Conservation (phyloP, 805 yeast genomes). For the Candida manassasensis region DNA sequence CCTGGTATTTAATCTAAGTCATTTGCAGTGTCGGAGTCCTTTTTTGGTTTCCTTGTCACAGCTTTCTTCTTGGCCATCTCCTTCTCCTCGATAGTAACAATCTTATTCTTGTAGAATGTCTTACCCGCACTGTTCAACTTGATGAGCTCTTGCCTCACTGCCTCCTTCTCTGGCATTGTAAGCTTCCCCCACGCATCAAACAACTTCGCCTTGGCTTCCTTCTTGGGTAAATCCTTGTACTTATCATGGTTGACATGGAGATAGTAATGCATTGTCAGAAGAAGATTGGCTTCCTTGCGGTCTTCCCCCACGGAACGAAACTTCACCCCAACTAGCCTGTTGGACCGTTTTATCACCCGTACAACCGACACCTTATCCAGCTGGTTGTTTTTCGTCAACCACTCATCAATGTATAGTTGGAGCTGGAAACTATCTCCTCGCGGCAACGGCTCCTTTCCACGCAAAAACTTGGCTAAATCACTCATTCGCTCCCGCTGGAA, state of each 20-base stretch:
- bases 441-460: neutral
- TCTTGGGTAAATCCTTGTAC: neutral
- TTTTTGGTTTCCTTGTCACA: too few relatives aligned
- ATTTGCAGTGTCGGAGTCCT: too few relatives aligned
- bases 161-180: neutral
- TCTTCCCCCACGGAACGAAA: neutral
- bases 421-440: neutral
- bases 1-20: too few relatives aligned
- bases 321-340: neutral
- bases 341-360: neutral
- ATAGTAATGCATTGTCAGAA: neutral
- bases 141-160: neutral
- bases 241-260: neutral
- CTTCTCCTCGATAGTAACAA: neutral
- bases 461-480: neutral
- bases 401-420: conserved; percentile 1
- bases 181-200: neutral
- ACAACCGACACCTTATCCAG: neutral
- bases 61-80: too few relatives aligned
- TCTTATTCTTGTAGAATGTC: neutral
- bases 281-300: neutral
- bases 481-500: neutral
- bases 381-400: neutral
- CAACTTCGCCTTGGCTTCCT: neutral
- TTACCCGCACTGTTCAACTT: neutral